Conservation (phyloP, 2,329 filamentous ascomycete species). For the Talaromyces piceae region DNA sequence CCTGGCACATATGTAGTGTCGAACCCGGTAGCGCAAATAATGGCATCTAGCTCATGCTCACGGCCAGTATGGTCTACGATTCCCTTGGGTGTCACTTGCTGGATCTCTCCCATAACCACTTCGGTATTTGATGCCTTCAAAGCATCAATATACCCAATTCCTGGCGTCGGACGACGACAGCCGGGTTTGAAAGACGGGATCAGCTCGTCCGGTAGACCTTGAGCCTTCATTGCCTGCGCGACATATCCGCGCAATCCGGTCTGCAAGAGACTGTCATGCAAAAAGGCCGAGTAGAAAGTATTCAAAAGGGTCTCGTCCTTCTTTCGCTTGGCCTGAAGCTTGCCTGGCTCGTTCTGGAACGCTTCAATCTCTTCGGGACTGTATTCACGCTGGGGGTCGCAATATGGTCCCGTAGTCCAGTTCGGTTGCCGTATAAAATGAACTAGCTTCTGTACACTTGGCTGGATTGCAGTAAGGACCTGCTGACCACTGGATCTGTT, state of each 20-base stretch:
- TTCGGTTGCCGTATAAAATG: neutral
- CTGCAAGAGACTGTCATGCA: neutral
- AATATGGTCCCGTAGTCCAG: neutral
- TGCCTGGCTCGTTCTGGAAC: neutral
- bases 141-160: neutral
- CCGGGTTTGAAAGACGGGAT: neutral
- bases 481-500: neutral
- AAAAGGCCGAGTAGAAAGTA: neutral
- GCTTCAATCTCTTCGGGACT: neutral
- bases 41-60: conserved; percentile 33
- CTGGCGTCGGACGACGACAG: neutral
- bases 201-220: neutral
- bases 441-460: neutral
- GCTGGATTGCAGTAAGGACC: neutral
- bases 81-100: neutral
- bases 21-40: conserved; percentile 20
- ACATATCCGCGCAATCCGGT: neutral
- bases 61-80: conserved; percentile 16
- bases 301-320: neutral
- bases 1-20: conserved; percentile 20
- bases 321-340: neutral
- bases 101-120: neutral
- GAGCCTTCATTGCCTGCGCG: neutral
- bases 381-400: neutral
- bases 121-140: neutral